phyloP scores from a whole-genome alignment of 23 red algal species.

The Gracilaria domingensis region DNA sequence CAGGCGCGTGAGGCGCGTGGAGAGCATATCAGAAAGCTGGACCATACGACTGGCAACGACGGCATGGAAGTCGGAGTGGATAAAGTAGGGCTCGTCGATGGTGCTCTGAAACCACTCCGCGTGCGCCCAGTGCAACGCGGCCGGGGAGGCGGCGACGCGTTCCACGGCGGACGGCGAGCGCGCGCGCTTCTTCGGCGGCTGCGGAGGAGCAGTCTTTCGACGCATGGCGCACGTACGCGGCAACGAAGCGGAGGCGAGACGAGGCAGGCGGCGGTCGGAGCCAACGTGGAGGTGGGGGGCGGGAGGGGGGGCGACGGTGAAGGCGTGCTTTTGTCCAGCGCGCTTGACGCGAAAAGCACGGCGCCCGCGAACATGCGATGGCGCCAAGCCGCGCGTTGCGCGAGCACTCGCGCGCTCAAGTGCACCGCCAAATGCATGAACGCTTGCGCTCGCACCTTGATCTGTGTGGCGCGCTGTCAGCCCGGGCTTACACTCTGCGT shows the following conservation, averaged over 20 bases:
- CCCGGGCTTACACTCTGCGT: background rate
- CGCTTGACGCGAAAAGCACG: background rate
- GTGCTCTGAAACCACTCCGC: constrained; percentile 54
- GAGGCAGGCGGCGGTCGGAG: background rate
- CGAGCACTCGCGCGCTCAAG: background rate
- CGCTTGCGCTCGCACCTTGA: background rate
- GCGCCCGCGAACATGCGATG: background rate
- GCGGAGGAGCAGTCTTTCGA: constrained; percentile 18
- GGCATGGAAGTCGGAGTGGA: constrained; percentile 75
- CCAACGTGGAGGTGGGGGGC: background rate
- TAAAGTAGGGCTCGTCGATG: constrained; percentile 74
- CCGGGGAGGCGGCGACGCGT: background rate
- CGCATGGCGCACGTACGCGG: constrained; percentile 27
- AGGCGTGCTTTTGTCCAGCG: background rate
- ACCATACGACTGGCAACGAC: constrained; percentile 57
- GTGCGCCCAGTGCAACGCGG: constrained; percentile 39
- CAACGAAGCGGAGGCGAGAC: background rate
- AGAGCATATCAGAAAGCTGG: constrained; percentile 39
- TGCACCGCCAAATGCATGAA: background rate
- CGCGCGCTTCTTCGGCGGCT: constrained; percentile 23
- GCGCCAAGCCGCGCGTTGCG: background rate
- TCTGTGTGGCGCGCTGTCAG: constrained; percentile 5
- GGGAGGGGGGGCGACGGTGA: background rate
- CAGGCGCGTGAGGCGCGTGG: constrained; percentile 28
- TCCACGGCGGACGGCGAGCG: constrained; percentile 21